Percentiles rank a stretch among this genome's conserved stretches.
These are phyloP conservation scores for Danielia oregonensis DNA, from an alignment of 805 yeast genomes.

Conservation along the genomic window DNA sequence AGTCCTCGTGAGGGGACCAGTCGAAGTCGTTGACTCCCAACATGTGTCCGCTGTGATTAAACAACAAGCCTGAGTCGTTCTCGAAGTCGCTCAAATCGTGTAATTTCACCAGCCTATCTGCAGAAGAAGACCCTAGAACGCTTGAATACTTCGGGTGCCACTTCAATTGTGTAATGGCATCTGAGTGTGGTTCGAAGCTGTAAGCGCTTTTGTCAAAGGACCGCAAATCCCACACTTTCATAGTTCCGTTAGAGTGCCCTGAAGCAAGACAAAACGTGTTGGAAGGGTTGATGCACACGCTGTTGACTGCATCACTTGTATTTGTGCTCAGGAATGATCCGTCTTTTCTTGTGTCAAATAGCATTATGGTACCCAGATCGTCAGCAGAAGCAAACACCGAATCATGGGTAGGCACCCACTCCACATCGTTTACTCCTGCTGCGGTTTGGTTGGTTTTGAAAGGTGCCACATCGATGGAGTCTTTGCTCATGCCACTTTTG, in stretches of 20 bases:
- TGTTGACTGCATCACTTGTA: conserved; percentile 44
- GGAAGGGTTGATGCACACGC: conserved; percentile 56
- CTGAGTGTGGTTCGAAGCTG: conserved; percentile 39
- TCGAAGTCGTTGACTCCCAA: conserved; percentile 79
- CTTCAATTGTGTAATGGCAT: conserved; percentile 57
- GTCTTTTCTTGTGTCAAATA: conserved; percentile 51
- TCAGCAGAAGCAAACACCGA: conserved; percentile 62
- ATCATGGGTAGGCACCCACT: conserved; percentile 65
- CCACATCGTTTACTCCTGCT: conserved; percentile 63
- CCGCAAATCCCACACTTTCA: conserved; percentile 68
- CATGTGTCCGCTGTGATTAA: conserved; percentile 83
- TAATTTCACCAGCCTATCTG: conserved; percentile 58
- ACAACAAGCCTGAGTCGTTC: conserved; percentile 35
- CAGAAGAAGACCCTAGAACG: conserved; percentile 62
- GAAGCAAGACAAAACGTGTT: conserved; percentile 59
- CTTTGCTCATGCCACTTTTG: conserved; percentile 14
- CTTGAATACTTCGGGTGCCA: conserved; percentile 65
- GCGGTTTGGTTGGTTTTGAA: neutral
- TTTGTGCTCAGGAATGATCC: conserved; percentile 1
- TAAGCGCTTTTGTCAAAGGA: conserved; percentile 10
- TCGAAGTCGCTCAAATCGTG: conserved; percentile 46
- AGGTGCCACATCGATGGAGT: conserved; percentile 2
- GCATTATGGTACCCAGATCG: conserved; percentile 50
- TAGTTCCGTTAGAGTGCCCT: conserved; percentile 57
- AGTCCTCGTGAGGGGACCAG: conserved; percentile 74